Base-by-base conservation (phyloP, 306 rosid genomes). In the Luffa aegyptiaca region DNA sequence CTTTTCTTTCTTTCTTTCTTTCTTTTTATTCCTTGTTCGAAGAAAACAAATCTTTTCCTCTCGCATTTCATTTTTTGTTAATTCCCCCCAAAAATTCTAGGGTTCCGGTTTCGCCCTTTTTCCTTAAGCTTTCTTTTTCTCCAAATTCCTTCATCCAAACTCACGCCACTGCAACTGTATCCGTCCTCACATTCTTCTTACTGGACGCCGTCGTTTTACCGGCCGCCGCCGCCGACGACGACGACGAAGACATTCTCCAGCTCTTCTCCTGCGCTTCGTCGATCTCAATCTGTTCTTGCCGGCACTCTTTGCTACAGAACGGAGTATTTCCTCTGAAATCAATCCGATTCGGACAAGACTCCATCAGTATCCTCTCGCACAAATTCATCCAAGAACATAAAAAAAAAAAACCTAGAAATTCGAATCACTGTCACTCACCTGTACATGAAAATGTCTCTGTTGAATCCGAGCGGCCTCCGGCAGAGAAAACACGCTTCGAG, bases 221-320 rank as follows among this genome's bases (percentile, higher is more conserved):
- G 10, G 75, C 31, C 66, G 82, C 37, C 2, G 82, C 13, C 37
- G 69, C 6, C 3, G 80, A 10, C 64, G 65, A 16, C 5, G 59
- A 31, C 8, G 83, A 61, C 11, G 83, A 71, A 81, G 83, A 74
- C 33, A 65, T 74, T 62, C 89, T 91, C 90, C 91, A 90, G 69
- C 86, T 88, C 84, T 88, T 92, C 79, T 90, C 97, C 26, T 90
- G 87, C 11, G 89, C 84, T n/a, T 94, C 97, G 75, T 94, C 98
- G 42, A 87, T 59, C 82, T 92, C 93, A 69, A 94, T 94, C 56
- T 92, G 95, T 18, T 92, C 97, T 51, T 92, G 86, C 55, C 97
- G 93, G 75, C 98, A 94, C 84, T 94, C 98, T 85, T 91, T 83
- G 90, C 98, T 92, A 75, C 98, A 94, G 59, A 94, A 94, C 56